phyloP scores from a whole-genome alignment of 1,139 yeast genomes.

The Hyphopichia burtonii region DNA sequence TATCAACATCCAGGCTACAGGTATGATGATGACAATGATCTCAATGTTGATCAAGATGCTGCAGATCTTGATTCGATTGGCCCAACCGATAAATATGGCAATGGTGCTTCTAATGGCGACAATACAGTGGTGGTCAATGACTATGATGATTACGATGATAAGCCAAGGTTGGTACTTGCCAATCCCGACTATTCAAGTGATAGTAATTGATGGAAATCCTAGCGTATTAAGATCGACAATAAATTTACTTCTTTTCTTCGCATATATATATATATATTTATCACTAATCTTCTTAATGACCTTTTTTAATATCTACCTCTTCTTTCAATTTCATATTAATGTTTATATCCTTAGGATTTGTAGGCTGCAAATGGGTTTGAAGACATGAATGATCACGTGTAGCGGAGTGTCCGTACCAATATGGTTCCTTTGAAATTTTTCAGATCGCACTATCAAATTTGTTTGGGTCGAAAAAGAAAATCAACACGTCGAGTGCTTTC shows the following conservation, averaged over 20 bases:
- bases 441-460: background rate
- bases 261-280: too few species aligned
- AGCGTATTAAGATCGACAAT: too few species aligned
- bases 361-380: too few species aligned
- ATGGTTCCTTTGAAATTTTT: background rate
- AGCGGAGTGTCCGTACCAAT: too few species aligned
- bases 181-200: slow-evolving; percentile 57
- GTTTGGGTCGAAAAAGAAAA: slow-evolving; percentile 1
- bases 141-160: slow-evolving; percentile 36
- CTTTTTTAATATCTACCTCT: background rate
- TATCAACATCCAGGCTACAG: slow-evolving; percentile 47
- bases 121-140: slow-evolving; percentile 10
- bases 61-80: slow-evolving; percentile 13
- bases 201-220: slow-evolving; percentile 15
- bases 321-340: background rate
- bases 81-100: slow-evolving; percentile 1
- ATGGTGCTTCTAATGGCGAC: too few species aligned
- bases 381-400: too few species aligned
- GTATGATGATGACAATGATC: slow-evolving; percentile 25
- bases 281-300: background rate
- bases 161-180: slow-evolving; percentile 59
- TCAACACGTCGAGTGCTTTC: slow-evolving; percentile 8
- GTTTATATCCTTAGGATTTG: background rate
- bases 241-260: too few species aligned
- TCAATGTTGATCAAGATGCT: slow-evolving; percentile 16